A percentile compares a stretch with the other conserved stretches of the same genome.
These are phyloP conservation scores for Verticillium longisporum DNA, from an alignment of 2,329 filamentous ascomycete species.

Conservation along the genomic window DNA sequence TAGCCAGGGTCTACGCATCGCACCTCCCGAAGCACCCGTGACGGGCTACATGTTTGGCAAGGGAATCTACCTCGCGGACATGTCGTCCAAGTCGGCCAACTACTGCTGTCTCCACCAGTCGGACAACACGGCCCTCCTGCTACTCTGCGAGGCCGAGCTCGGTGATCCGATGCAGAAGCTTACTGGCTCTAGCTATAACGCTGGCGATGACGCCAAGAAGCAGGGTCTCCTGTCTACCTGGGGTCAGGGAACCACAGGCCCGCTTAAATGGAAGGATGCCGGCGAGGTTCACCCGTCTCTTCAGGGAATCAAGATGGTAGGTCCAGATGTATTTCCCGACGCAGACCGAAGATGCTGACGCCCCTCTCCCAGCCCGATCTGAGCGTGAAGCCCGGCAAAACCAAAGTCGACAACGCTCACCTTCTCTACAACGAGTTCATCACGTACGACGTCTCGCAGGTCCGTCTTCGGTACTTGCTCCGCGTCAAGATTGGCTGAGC, in stretches of 20 bases:
- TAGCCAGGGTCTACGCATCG: conserved; percentile 82
- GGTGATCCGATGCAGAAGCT: conserved; percentile 68
- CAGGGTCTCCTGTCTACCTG: conserved; percentile 60
- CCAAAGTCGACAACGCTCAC: conserved; percentile 33
- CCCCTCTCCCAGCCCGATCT: conserved; percentile 39
- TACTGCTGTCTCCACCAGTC: conserved; percentile 62
- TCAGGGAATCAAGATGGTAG: conserved; percentile 63
- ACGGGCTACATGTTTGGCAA: conserved; percentile 86
- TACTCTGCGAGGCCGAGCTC: conserved; percentile 75
- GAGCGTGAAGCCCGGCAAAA: conserved; percentile 36
- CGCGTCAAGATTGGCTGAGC: conserved; percentile 45
- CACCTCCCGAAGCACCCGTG: conserved; percentile 74
- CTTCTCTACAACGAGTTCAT: conserved; percentile 71
- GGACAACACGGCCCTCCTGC: conserved; percentile 64
- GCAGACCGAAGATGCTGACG: conserved; percentile 3
- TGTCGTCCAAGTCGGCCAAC: conserved; percentile 73
- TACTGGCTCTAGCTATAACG: conserved; percentile 48
- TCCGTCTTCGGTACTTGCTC: conserved; percentile 64
- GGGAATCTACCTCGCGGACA: conserved; percentile 82
- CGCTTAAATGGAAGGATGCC: conserved; percentile 70
- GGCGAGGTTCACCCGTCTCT: conserved; percentile 56
- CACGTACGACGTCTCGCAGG: conserved; percentile 61
- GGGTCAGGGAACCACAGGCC: conserved; percentile 60
- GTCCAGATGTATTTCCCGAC: conserved; percentile 16
- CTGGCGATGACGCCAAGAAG: conserved; percentile 54